phyloP scores from a whole-genome alignment of 352 stramenopile species.

The Pythium folliculosum region DNA sequence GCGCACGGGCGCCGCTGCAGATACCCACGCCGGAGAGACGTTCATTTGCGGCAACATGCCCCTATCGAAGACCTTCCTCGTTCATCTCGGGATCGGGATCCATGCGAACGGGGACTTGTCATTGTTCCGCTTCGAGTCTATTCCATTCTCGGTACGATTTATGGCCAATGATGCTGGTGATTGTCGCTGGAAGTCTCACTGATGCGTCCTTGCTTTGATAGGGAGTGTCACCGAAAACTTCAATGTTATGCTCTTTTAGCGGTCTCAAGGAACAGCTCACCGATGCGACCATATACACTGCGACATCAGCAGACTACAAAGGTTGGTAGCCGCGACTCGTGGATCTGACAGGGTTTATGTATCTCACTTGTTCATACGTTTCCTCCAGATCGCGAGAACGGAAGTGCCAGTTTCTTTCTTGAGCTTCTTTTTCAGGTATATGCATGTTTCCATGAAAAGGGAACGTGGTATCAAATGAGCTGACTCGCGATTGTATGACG shows the following conservation, averaged over 20 bases:
- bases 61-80: conserved; percentile 61
- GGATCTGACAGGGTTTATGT: not conserved
- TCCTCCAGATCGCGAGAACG: conserved; percentile 54
- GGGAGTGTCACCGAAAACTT: conserved; percentile 59
- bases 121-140: conserved; percentile 67
- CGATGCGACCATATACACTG: conserved; percentile 52
- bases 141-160: conserved; percentile 63
- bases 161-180: not conserved
- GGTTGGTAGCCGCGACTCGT: conserved; percentile 29
- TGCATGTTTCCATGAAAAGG: not conserved
- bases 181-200: not conserved
- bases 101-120: conserved; percentile 74
- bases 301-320: conserved; percentile 69
- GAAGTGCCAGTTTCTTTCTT: conserved; percentile 47
- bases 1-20: conserved; percentile 48
- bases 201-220: conserved; percentile 15
- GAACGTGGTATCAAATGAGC: not conserved
- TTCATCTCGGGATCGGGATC: conserved; percentile 66
- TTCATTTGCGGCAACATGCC: conserved; percentile 63
- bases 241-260: conserved; percentile 51
- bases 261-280: conserved; percentile 51
- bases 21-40: conserved; percentile 66
- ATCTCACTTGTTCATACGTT: not conserved
- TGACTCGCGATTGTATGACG: not conserved
- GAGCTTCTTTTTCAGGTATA: conserved; percentile 58